A percentile compares a stretch with the other conserved stretches of the same genome.
phyloP scores from a whole-genome alignment of 768 basidiomycete species.

The Suillus subaureus region DNA sequence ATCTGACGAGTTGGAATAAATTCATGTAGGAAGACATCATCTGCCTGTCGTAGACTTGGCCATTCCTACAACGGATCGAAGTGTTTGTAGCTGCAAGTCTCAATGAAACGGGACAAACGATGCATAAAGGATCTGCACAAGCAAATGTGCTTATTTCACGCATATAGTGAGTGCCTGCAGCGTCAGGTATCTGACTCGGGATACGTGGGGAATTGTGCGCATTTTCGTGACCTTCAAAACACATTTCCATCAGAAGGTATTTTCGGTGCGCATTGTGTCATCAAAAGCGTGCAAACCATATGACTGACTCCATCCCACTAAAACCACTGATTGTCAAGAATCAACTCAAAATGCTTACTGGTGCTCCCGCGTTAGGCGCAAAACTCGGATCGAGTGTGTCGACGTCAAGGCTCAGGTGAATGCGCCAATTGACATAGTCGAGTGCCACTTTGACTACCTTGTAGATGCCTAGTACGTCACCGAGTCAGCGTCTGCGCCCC shows the following conservation, averaged over 20 bases:
- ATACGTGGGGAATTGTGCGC: neutral
- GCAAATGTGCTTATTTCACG: too few relatives aligned
- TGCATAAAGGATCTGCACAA: neutral
- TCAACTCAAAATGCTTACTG: constrained; percentile 46
- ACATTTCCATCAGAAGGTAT: neutral
- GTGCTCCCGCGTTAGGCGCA: constrained; percentile 74
- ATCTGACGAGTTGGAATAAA: constrained; percentile 5
- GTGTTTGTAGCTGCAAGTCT: neutral
- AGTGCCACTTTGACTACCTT: constrained; percentile 95
- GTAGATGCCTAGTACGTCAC: constrained; percentile 74
- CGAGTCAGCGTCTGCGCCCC: constrained; percentile 41
- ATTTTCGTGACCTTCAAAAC: neutral
- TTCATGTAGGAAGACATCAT: neutral
- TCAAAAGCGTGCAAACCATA: neutral
- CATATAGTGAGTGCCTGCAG: neutral
- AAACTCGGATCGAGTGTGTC: constrained; percentile 85
- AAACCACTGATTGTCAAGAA: neutral
- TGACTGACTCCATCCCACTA: neutral
- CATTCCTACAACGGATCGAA: neutral
- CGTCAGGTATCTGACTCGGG: neutral
- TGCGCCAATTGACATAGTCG: constrained; percentile 88
- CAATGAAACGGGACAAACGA: neutral
- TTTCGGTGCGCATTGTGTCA: neutral
- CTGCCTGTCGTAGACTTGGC: neutral
- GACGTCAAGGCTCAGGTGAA: constrained; percentile 96